Evolutionary conservation across 1,284 basidiomycete species (phyloP), one percentile per base, ranked within the genome.

Genomic region (Cryptococcus hybrid): DNA sequence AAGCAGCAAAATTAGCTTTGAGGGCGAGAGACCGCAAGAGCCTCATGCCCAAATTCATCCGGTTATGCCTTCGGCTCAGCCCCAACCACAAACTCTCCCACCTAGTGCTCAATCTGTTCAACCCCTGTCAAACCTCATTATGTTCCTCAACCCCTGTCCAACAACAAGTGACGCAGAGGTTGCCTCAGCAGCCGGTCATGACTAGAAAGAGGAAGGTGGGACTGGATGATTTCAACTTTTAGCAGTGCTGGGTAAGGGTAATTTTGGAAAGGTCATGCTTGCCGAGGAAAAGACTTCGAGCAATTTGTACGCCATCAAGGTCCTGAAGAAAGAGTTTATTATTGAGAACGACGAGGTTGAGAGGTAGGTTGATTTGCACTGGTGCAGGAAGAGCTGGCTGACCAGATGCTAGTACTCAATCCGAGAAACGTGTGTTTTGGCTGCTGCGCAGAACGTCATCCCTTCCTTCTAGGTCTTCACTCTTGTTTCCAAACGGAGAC

Each of bases 401-500:
- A 3, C 42, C 3, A 45, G 40, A 13, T 36, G 3, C 2, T 64
- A 96, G 95, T 71, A 99, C 96, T 44, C 94, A 96, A 65, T 99
- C 96, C 4, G 96, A 99, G 79, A 99, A 99, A 80, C 89, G 96
- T 34, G 96, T 99, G 15, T 98, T 98, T 81, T 99, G 59, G 88
- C 95, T 5, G 96, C 95, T 24, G 94, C 96, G 8, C 85, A 90
- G 24, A 99, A 78, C 86, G 92, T 8, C 96, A 99, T 80, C 96
- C 96, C 0, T 99, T 99, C 85, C 81, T 99, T 51, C 87, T 99
- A 59, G 91, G 90, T 12, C 81, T 99, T 51, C 96, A 99, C 77
- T 99, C 95, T 13, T 99, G 96, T 82, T 99, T 99, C 87, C 96
- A 99, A 80, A 99, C 96, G 5, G 95, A 99, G 79, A 99, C 96